Evolutionary conservation across 768 basidiomycete genomes (phyloP).

Genomic region (Ramaria sp.): DNA sequence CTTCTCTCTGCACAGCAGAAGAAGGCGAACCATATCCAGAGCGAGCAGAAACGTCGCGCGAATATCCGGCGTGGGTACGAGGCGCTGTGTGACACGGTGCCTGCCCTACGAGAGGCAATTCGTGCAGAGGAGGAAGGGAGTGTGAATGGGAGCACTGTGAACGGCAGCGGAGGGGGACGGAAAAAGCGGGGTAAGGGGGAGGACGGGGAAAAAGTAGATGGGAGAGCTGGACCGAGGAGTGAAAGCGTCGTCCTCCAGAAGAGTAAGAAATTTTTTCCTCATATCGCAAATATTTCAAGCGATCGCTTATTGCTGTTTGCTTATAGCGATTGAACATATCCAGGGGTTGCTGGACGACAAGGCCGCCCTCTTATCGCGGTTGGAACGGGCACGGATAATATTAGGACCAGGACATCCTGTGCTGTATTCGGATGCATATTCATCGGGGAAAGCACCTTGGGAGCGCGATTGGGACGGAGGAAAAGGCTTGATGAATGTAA

Average conservation of each 20-base stretch:
- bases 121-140: conserved; percentile 55
- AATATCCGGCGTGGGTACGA: conserved; percentile 88
- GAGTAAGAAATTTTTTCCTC: conserved; percentile 39
- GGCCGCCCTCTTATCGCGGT: conserved; percentile 41
- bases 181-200: conserved; percentile 24
- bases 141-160: conserved; percentile 15
- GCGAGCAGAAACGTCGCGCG: conserved; percentile 87
- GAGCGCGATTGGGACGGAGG: conserved; percentile 81
- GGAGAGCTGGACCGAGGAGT: conserved; percentile 80
- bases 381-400: conserved; percentile 44
- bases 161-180: conserved; percentile 10
- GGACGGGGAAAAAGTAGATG: conserved; percentile 60
- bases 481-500: conserved; percentile 24
- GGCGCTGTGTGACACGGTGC: conserved; percentile 73
- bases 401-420: conserved; percentile 56
- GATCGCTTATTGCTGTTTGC: not conserved
- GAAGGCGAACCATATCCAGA: conserved; percentile 88
- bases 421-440: conserved; percentile 23
- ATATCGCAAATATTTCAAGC: not conserved
- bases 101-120: conserved; percentile 72
- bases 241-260: conserved; percentile 84
- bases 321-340: conserved; percentile 77
- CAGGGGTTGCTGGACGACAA: conserved; percentile 53
- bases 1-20: conserved; percentile 78
- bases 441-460: conserved; percentile 43